Base-by-base conservation (phyloP, 257 asterid genomes). In the Ehretia macrophylla region DNA sequence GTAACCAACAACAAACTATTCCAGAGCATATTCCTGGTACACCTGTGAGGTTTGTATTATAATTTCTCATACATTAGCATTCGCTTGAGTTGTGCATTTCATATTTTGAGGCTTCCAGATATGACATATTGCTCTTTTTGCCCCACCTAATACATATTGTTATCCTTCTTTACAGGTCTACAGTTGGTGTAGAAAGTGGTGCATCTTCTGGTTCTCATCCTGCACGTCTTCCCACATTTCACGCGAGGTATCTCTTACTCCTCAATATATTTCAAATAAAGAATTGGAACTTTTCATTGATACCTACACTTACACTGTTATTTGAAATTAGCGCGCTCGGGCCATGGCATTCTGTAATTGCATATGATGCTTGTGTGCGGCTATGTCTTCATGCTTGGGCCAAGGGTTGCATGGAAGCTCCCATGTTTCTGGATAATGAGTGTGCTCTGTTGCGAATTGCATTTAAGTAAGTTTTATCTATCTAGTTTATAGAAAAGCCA, bases 301-400 rank as follows among this genome's bases (percentile, higher is more conserved):
- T 53, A 51, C 63, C 40, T 40, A 11, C 48, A 40, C 51, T 59
- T 49, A 20, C 54, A 22, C 38, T 39, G 17, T 58, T 50, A 49
- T 51, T 27, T 32, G 39, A 55, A 70, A 37, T 72, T 64, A 79
- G 85, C 45, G 73, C 80, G 48, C 73, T 76, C 35, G 85, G 85
- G 21, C 81, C 85, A 22, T 76, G 85, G 85, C 82, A 79, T 55
- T 75, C 73, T 14, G 77, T 79, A 32, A 72, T 79, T 51, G 77
- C 85, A 35, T 79, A 79, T 23, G 85, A 79, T 50, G 85, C 85
- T 1, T 79, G 85, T 64, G 85, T 79, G 37, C 77, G 85, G 60
- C 80, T 79, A 14, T 79, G 85, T 58, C 82, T 79, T 57, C 75
- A 79, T 76, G 75, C 85, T 56, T 79, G 85, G 85, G 85, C 85